Base-by-base conservation (phyloP, 768 basidiomycete species). In the Russula foetens region DNA sequence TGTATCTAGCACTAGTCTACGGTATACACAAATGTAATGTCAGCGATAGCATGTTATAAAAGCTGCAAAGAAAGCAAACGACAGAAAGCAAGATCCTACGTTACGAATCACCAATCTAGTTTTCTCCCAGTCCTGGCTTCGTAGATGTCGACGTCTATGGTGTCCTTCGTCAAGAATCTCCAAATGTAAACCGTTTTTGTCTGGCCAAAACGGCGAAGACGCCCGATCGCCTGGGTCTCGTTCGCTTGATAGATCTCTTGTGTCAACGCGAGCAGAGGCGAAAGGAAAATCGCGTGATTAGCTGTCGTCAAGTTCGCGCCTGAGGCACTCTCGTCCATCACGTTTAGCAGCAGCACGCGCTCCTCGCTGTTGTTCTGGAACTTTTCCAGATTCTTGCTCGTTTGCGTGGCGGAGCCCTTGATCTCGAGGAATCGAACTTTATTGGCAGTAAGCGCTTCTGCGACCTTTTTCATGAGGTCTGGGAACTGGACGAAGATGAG, bases 401-500 rank as follows among this genome's bases (percentile, higher is more conserved):
- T 89, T 65, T 80, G 76, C 52, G 82, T 79, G 5, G 90, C 86
- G 4, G 82, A 81, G 44, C 93, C 92, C 59, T 82, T 84, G 73
- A 96, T 90, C 69, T 92, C 86, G 53, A 91, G 79, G 75, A 83
- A 92, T 45, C 79, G 77, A 67, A 97, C 83, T 46, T 83, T 81
- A 69, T 91, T 79, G 55, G 82, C 81, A 2, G 71, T 75, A 64
- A 98, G 81, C 0, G 92, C 91, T 63, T 92, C 88, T 8, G 84
- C 84, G 31, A 97, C 90, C 72, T 96, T 97, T 69, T 84, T 84
- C 82, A 90, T 92, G 60, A 98, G 79, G 73, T 97, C 94, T 6
- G 84, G 86, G 79, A 95, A 98, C 69, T 98, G 95, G n/a, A 96
- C 90, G 74, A 98, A 98, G 63, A 98, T 82, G 46, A 98, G 81